Percentiles rank a stretch among this genome's conserved stretches.
Conservation (phyloP, 257 asterid species). For the Striga asiatica region DNA sequence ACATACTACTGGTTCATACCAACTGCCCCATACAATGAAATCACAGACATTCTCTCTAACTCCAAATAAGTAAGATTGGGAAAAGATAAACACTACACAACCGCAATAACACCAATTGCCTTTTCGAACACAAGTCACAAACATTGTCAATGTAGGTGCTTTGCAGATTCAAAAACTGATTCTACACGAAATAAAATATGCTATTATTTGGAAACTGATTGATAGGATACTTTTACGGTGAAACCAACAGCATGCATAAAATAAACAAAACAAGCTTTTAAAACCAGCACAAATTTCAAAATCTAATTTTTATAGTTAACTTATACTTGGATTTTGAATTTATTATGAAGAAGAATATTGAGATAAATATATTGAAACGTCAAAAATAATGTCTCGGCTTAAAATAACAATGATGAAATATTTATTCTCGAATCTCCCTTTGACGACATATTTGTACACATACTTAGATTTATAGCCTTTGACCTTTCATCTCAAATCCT, state of each 20-base stretch:
- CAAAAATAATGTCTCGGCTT: background rate
- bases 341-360: background rate
- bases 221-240: slow-evolving; percentile 4
- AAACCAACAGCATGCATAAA: background rate
- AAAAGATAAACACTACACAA: background rate
- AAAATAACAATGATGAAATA: too few species aligned
- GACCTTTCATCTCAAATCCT: background rate
- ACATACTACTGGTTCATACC: too few species aligned
- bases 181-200: slow-evolving; percentile 38
- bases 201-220: slow-evolving; percentile 5
- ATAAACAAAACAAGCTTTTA: background rate
- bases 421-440: background rate
- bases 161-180: slow-evolving; percentile 83
- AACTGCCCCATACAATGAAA: background rate
- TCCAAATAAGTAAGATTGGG: background rate
- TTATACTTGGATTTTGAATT: background rate
- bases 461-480: background rate
- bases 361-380: background rate
- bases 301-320: background rate
- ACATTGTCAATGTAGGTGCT: too few species aligned
- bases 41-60: background rate
- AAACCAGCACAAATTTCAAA: background rate
- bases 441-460: background rate
- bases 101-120: background rate
- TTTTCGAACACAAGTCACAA: background rate